A percentile compares a stretch with the other conserved stretches of the same genome.
Evolutionary conservation across 345 rosid genomes (phyloP).

Genomic region (Corymbia maculata): DNA sequence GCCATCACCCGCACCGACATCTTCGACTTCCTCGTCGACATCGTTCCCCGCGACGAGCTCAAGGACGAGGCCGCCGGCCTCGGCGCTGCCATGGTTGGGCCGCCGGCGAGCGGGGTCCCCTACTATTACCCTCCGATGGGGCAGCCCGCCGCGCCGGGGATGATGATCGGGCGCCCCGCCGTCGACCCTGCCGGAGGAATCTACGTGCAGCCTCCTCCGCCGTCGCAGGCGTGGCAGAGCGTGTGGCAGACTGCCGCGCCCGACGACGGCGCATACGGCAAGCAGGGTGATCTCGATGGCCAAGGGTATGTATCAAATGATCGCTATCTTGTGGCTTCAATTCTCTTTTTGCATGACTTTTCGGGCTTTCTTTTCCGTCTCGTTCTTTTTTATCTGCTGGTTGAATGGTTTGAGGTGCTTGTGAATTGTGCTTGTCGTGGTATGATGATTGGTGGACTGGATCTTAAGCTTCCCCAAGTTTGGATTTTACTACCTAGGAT

Average conservation of each 20-base stretch:
- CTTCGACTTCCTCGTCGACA: conserved; percentile 85
- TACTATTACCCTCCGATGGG: conserved; percentile 84
- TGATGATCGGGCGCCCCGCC: conserved; percentile 92
- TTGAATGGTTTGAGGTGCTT: neutral
- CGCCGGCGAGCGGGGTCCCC: conserved; percentile 69
- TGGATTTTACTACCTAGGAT: neutral
- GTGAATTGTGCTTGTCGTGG: neutral
- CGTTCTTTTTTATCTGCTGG: neutral
- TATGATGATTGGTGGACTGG: neutral
- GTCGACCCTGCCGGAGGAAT: conserved; percentile 38
- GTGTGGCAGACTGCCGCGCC: conserved; percentile 67
- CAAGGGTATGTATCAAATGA: neutral
- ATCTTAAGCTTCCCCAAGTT: neutral
- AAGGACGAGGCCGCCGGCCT: conserved; percentile 48
- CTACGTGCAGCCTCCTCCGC: conserved; percentile 46
- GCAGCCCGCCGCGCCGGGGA: conserved; percentile 54
- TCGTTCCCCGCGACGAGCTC: conserved; percentile 83
- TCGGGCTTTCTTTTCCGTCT: neutral
- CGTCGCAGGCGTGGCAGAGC: conserved; percentile 95
- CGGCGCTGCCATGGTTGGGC: conserved; percentile 6
- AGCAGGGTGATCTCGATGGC: neutral
- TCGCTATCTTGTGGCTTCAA: neutral
- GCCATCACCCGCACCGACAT: conserved; percentile 88
- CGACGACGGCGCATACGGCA: conserved; percentile 55
- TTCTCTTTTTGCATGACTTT: neutral